Percentiles rank a stretch among this genome's conserved stretches.
Evolutionary conservation across 2,329 filamentous ascomycete genomes (phyloP).

Genomic region (Talaromyces sp.): DNA sequence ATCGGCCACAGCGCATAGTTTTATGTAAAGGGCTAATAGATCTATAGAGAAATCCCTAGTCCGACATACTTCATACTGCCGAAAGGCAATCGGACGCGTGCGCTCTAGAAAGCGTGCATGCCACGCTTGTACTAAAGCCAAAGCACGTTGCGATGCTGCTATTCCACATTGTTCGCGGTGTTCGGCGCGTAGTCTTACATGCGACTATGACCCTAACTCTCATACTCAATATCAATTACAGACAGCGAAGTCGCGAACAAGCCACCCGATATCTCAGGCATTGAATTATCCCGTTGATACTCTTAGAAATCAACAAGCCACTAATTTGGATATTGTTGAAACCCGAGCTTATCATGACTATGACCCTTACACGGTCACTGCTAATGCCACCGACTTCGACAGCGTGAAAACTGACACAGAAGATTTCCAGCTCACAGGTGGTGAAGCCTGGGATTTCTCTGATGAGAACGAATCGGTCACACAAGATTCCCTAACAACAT

Average conservation of each 20-base stretch:
- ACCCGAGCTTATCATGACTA: neutral
- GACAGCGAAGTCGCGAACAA: neutral
- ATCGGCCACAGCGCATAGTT: neutral
- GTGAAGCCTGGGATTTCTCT: neutral
- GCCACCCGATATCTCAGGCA: neutral
- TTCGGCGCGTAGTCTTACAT: neutral
- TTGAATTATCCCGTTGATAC: neutral
- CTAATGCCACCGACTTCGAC: neutral
- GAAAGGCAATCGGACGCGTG: constrained; percentile 8
- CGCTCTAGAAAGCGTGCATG: constrained; percentile 13
- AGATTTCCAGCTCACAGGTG: neutral
- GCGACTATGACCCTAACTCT: neutral
- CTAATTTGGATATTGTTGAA: neutral
- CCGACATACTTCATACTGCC: constrained; percentile 10
- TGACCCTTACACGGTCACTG: neutral
- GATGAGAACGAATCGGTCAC: neutral
- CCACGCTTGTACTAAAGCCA: constrained; percentile 14
- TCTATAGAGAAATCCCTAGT: constrained; percentile 3
- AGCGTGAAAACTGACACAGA: neutral
- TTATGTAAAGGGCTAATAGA: neutral
- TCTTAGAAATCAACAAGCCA: neutral
- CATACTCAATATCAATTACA: neutral
- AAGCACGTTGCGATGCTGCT: constrained; percentile 12
- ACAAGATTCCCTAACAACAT: neutral
- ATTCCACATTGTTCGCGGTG: constrained; percentile 11